phyloP scores from a whole-genome alignment of 2,329 filamentous ascomycete species.

The Botrytis cinerea region DNA sequence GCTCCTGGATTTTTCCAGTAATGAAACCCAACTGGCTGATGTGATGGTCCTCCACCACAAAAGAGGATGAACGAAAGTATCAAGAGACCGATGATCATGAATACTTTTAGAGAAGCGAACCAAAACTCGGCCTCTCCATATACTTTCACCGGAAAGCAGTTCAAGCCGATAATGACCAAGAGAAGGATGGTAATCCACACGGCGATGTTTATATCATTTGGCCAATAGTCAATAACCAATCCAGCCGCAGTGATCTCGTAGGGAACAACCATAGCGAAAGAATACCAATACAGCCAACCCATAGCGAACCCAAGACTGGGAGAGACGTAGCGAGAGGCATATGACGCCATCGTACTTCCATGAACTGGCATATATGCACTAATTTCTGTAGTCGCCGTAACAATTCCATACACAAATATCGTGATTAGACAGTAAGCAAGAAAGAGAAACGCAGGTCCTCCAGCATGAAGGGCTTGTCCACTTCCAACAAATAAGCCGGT shows the following conservation, averaged over 20 bases:
- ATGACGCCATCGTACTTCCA: neutral
- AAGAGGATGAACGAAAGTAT: neutral
- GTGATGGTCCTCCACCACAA: neutral
- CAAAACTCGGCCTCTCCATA: slow-evolving; percentile 1
- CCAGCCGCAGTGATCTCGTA: neutral
- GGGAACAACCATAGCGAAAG: neutral
- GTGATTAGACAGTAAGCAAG: neutral
- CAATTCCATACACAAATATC: neutral
- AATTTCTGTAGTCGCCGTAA: neutral
- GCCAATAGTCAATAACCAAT: neutral
- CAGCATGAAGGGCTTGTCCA: neutral
- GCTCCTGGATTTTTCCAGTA: slow-evolving; percentile 1
- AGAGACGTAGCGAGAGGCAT: neutral
- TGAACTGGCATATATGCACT: neutral
- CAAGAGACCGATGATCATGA: neutral
- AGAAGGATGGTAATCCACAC: neutral
- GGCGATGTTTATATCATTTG: neutral
- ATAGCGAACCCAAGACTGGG: neutral
- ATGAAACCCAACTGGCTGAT: neutral
- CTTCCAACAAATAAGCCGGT: neutral
- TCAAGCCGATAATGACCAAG: neutral
- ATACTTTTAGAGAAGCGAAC: neutral
- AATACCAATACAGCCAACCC: slow-evolving; percentile 4
- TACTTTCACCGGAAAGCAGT: neutral
- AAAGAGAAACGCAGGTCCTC: neutral